Base-by-base conservation (phyloP, 106 monocot genomes). In the Agapanthus africanus region DNA sequence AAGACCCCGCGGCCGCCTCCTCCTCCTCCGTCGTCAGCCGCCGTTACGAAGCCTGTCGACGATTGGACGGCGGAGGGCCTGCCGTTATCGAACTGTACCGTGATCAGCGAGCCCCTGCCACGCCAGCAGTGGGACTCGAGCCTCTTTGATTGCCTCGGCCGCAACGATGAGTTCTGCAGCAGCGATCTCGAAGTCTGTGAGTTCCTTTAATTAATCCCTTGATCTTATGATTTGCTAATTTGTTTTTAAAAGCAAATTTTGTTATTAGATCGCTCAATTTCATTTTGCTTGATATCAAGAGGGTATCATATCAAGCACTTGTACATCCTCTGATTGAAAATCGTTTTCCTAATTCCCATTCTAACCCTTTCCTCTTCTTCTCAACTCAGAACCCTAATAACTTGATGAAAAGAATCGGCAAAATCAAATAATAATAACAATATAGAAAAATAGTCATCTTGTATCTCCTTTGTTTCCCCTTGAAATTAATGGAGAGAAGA, bases 171-270 rank as follows among this genome's bases (percentile, higher is more conserved):
- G 75, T 93, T 93, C 83, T 88, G 83, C 72, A 83, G 93, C 88
- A 93, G 88, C 85, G 93, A 93, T 79, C 70, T 93, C 14, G 93
- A 93, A 88, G 93, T 93, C 27, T 93, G 93, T 93, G 68, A 62
- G 93, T 88, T 8, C 28, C 44, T 9, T n/a, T 1, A 30, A 54
- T 27, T 26, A 3, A 11, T 59, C 14, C 14, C 4, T 59, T 1
- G 59, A 59, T 31, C 30, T 15, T 13, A 31, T 59, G 52, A 21
- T 59, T 59, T 27, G 26, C 6, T 1, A 23, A 52, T 52, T 52
- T 0, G 25, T 4, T 52, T 22, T n/a, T 52, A 22, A 22, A 4
- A 4, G n/a, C n/a, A n/a, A n/a, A n/a, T n/a, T 52, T 52, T 2
- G 25, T 9, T 2, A 25, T 22, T 22, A 4, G 52, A 52, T 23